Conservation (phyloP, 305 asterid genomes). For the Striga hermonthica region DNA sequence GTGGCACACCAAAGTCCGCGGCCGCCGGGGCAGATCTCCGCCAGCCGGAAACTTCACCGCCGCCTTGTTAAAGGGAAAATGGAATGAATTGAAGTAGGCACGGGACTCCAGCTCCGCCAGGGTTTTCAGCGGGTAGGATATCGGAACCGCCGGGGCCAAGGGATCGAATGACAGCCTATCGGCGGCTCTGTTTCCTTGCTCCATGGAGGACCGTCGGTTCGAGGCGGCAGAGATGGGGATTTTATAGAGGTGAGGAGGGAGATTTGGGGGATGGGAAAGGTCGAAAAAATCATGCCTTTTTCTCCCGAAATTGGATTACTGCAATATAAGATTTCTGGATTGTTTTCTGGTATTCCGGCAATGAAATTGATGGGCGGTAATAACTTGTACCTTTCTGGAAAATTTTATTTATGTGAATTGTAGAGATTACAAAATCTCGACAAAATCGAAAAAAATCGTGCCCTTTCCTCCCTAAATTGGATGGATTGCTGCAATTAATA, state of each 20-base stretch:
- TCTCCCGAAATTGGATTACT: neutral
- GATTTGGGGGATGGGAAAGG: constrained; percentile 25
- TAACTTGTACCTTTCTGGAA: too few species aligned
- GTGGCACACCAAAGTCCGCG: constrained; percentile 65
- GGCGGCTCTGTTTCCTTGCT: constrained; percentile 11
- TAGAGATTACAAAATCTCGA: too few species aligned
- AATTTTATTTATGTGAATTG: too few species aligned
- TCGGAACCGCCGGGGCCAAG: constrained; percentile 44
- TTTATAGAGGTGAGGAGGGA: constrained; percentile 36
- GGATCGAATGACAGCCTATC: constrained; percentile 62
- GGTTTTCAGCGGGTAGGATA: constrained; percentile 64
- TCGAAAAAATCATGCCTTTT: constrained; percentile 22
- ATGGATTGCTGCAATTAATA: too few species aligned
- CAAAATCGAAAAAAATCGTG: too few species aligned
- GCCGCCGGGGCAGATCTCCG: constrained; percentile 42
- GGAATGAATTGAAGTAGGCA: constrained; percentile 65
- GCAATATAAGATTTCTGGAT: neutral
- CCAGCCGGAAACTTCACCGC: constrained; percentile 41
- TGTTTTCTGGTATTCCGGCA: neutral
- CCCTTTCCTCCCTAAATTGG: too few species aligned
- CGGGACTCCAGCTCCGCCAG: constrained; percentile 65
- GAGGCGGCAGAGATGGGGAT: constrained; percentile 30
- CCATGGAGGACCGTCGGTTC: constrained; percentile 38
- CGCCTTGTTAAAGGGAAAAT: constrained; percentile 53
- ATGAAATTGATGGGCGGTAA: neutral